Conservation (phyloP, 345 rosid species). For the Gossypium herbaceum region DNA sequence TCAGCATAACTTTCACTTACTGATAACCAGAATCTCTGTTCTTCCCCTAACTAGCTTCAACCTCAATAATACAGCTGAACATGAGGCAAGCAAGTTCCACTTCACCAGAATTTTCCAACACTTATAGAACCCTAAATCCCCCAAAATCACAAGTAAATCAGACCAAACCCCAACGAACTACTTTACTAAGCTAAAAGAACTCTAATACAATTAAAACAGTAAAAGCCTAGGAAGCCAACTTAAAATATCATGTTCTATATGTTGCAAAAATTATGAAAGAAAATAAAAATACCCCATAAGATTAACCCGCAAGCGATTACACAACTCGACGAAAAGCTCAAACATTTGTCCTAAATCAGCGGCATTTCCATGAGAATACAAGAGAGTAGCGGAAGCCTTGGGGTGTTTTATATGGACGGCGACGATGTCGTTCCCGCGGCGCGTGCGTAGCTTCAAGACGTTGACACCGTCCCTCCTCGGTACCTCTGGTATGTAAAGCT, state of each 20-base stretch:
- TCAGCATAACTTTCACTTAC: not conserved
- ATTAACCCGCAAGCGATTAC: slow-evolving; percentile 77
- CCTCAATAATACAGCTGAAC: not conserved
- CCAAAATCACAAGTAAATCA: not conserved
- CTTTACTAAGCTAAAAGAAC: not conserved
- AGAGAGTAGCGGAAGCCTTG: slow-evolving; percentile 62
- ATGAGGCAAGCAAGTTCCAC: not conserved
- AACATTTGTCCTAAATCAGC: slow-evolving; percentile 96
- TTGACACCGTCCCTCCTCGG: slow-evolving; percentile 66
- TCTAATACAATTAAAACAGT: not conserved
- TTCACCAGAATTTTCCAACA: not conserved
- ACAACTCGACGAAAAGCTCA: slow-evolving; percentile 83
- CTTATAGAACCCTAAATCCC: not conserved
- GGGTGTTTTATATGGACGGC: slow-evolving; percentile 73
- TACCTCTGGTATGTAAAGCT: slow-evolving; percentile 50
- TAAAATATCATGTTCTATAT: not conserved
- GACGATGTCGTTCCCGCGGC: slow-evolving; percentile 74
- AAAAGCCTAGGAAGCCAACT: not conserved
- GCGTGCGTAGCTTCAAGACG: slow-evolving; percentile 68
- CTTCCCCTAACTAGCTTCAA: not conserved
- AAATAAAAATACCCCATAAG: slow-evolving; percentile 71
- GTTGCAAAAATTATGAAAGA: not conserved
- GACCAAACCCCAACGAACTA: not conserved
- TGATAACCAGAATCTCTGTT: not conserved
- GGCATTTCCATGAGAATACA: slow-evolving; percentile 97